A percentile compares a stretch with the other conserved stretches of the same genome.
Evolutionary conservation across 2,329 filamentous ascomycete genomes (phyloP).

Genomic region (Colletotrichum sp.): DNA sequence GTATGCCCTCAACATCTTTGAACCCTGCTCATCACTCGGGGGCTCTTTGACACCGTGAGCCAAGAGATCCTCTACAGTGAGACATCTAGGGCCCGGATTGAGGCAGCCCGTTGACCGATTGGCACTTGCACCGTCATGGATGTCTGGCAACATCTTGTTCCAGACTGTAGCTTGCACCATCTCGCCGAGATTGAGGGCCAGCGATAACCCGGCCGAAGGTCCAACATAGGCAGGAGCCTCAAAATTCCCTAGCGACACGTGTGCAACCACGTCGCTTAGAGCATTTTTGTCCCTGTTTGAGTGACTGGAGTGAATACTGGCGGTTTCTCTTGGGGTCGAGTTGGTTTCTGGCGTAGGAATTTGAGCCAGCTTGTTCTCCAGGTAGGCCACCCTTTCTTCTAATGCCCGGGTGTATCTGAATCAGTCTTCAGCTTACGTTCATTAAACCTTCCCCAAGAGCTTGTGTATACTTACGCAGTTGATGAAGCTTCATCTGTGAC

Average conservation of each 20-base stretch:
- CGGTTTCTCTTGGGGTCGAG: not conserved
- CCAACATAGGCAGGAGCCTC: slow-evolving; percentile 50
- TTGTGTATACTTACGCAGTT: not conserved
- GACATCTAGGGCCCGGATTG: slow-evolving; percentile 15
- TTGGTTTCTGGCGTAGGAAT: not conserved
- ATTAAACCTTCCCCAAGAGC: not conserved
- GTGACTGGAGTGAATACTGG: not conserved
- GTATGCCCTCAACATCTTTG: slow-evolving; percentile 48
- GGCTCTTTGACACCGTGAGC: slow-evolving; percentile 45
- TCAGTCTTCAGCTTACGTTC: not conserved
- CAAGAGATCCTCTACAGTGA: slow-evolving; percentile 44
- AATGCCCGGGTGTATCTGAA: slow-evolving; percentile 44
- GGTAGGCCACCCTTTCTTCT: slow-evolving; percentile 44
- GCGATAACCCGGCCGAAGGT: slow-evolving; percentile 50
- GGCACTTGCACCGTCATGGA: not conserved
- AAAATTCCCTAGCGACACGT: slow-evolving; percentile 47
- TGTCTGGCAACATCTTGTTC: slow-evolving; percentile 50
- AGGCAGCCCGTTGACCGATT: slow-evolving; percentile 4
- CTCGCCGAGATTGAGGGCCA: slow-evolving; percentile 54
- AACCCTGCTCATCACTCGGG: slow-evolving; percentile 49
- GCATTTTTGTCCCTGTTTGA: slow-evolving; percentile 26
- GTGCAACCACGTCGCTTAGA: slow-evolving; percentile 49
- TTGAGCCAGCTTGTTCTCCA: slow-evolving; percentile 37
- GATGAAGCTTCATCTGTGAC: slow-evolving; percentile 33
- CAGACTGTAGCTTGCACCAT: slow-evolving; percentile 60